phyloP scores from a whole-genome alignment of 1,284 basidiomycete species.

The Retiboletus fuscus region DNA sequence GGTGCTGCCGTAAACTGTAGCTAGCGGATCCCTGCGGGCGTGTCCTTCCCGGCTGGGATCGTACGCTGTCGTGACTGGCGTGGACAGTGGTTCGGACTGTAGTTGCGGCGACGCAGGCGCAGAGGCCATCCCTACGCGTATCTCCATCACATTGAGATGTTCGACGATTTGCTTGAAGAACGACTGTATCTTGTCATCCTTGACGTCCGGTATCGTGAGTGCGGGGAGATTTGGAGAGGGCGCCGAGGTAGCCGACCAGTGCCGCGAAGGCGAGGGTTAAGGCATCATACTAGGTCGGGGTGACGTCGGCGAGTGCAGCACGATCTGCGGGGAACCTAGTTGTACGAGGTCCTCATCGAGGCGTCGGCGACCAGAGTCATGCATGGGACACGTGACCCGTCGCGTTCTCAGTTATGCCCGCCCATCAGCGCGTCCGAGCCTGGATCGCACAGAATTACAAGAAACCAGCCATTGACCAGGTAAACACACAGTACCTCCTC shows the following conservation, averaged over 20 bases:
- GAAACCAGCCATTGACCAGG: conserved; percentile 67
- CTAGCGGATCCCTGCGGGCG: conserved; percentile 28
- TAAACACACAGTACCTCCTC: conserved; percentile 41
- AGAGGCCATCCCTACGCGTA: conserved; percentile 48
- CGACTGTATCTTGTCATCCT: conserved; percentile 75
- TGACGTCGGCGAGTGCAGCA: too few relatives aligned
- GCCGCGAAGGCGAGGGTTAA: conserved; percentile 47
- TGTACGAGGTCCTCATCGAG: conserved; percentile 50
- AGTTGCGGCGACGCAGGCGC: too few relatives aligned
- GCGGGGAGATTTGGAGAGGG: too few relatives aligned
- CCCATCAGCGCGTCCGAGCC: conserved; percentile 42
- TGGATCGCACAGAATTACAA: conserved; percentile 65
- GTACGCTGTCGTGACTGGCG: conserved; percentile 35
- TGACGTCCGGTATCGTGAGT: too few relatives aligned
- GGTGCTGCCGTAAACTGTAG: conserved; percentile 13
- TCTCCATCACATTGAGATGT: too few relatives aligned
- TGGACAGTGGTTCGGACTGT: too few relatives aligned
- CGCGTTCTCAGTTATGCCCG: conserved; percentile 39
- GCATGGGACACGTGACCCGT: not conserved
- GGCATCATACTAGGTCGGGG: conserved; percentile 36
- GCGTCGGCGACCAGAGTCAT: too few relatives aligned
- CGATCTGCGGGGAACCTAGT: conserved; percentile 34
- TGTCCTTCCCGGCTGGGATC: conserved; percentile 12
- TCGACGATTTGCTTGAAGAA: conserved; percentile 88
- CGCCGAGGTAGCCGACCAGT: conserved; percentile 40